Base-by-base conservation (phyloP, 805 yeast species). In the Candida coleopterorum region DNA sequence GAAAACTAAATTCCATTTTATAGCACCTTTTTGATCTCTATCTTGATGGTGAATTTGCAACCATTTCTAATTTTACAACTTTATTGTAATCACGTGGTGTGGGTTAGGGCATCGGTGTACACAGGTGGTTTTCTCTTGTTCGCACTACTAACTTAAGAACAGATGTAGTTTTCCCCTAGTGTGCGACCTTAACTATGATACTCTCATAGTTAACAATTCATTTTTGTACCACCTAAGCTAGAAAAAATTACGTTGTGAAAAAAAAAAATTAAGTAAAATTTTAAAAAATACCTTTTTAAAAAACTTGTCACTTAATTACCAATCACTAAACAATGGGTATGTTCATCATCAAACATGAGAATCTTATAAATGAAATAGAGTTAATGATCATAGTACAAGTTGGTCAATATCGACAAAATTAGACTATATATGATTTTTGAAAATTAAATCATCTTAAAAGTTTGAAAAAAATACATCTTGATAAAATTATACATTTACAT, bases 291-390 rank as follows among this genome's bases (percentile, higher is more conserved):
- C 26, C 32, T 30, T 34, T 25, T 34, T 37, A 22, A 29, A 34
- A 35, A 33, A 24, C 35, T 26, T 28, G 23, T 33, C 25, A 35
- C 27, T 18, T 41, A 48, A 42, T 52, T 44, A 16, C 7, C n/a
- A 47, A 50, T 35, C 53, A 45, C 48, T 48, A 43, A 44, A 46
- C 46, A 52, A 53, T 53, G 58, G 58, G 58, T 53, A 53, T 53
- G 58, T 53, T 29, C 4, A 30, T 25, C 11, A 18, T 9, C 6
- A 10, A 15, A 28, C 18, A 17, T 7, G 18, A 9, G 10, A 8
- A 27, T 15, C 9, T 27, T 15, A 27, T 16, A 27, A 15, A 14
- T 27, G 20, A 7, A 14, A 29, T 11, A 20, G 5, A 25, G 27
- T n/a, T n/a, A n/a, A n/a, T n/a, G n/a, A n/a, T n/a, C n/a, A n/a